Conservation (phyloP, 371 early-diverging fungal species). For the Apophysomyces elegans region DNA sequence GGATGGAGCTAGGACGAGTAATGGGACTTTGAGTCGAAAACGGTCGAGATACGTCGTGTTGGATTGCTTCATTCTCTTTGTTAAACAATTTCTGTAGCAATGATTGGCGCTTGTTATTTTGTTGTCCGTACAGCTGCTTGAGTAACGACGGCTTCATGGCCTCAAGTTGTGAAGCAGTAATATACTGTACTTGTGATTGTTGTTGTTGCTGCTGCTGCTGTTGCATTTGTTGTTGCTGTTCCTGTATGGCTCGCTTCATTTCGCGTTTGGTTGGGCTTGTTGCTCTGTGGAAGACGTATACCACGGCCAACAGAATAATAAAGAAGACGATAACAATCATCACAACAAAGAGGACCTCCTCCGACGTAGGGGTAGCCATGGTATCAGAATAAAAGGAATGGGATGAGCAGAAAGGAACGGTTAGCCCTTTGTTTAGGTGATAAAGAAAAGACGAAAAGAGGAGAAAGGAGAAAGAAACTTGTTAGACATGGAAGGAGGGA, state of each 20-base stretch:
- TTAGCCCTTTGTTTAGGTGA: background rate
- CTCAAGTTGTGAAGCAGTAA: slow-evolving; percentile 31
- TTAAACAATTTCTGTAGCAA: slow-evolving; percentile 19
- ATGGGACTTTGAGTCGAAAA: slow-evolving; percentile 1
- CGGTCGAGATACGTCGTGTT: background rate
- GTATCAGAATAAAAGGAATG: slow-evolving; percentile 16
- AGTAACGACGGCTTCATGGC: slow-evolving; percentile 25
- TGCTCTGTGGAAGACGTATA: slow-evolving; percentile 23
- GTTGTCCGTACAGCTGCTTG: slow-evolving; percentile 16
- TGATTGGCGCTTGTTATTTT: slow-evolving; percentile 22
- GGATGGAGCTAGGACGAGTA: slow-evolving; percentile 17
- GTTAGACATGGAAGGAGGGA: slow-evolving; percentile 1
- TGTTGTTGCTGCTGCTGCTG: slow-evolving; percentile 25
- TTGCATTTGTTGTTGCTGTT: slow-evolving; percentile 20
- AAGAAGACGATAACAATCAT: slow-evolving; percentile 28
- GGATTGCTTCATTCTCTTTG: background rate
- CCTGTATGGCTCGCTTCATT: slow-evolving; percentile 14
- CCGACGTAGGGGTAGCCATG: slow-evolving; percentile 26
- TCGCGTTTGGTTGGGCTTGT: slow-evolving; percentile 22
- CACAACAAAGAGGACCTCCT: slow-evolving; percentile 30
- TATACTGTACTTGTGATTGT: slow-evolving; percentile 21
- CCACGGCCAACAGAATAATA: slow-evolving; percentile 21
- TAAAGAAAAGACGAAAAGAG: slow-evolving; percentile 9
- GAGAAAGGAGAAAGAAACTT: slow-evolving; percentile 6
- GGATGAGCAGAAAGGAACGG: slow-evolving; percentile 15